Percentiles rank a stretch among this genome's conserved stretches.
Conservation (phyloP, 2,329 filamentous ascomycete genomes). For the Ophiostoma ulmi region DNA sequence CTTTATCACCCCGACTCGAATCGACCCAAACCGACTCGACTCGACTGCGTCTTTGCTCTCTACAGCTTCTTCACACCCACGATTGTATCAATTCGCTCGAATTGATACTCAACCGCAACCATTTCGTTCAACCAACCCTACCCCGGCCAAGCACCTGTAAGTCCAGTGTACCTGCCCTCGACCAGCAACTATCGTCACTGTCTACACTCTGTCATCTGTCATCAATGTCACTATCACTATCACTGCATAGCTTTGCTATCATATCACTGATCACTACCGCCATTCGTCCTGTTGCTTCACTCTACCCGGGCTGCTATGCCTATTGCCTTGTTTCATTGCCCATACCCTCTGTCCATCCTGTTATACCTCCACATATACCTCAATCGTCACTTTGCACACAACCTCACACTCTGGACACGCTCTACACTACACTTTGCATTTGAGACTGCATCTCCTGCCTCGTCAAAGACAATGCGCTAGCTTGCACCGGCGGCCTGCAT, state of each 20-base stretch:
- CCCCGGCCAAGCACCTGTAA: conserved; percentile 9
- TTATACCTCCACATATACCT: background rate
- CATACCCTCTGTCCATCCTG: background rate
- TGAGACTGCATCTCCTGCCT: background rate
- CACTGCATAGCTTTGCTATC: background rate
- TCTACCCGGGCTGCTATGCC: background rate
- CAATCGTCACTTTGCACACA: background rate
- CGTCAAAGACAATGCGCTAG: background rate
- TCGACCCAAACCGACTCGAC: background rate
- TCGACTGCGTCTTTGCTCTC: background rate
- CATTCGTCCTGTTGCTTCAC: too few species aligned
- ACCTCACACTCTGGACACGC: background rate
- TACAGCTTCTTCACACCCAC: background rate
- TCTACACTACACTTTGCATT: background rate
- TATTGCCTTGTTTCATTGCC: background rate
- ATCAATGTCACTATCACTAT: background rate
- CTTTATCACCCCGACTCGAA: background rate
- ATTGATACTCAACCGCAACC: conserved; percentile 9
- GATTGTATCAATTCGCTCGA: conserved; percentile 7
- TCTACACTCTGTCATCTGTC: background rate
- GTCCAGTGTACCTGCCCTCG: background rate
- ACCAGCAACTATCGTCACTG: background rate
- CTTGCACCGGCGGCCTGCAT: too few species aligned
- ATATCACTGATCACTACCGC: too few species aligned
- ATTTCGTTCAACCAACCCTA: conserved; percentile 7